Evolutionary conservation across 2,329 filamentous ascomycete species (phyloP).

Genomic region (Hymenoscyphus occultus): DNA sequence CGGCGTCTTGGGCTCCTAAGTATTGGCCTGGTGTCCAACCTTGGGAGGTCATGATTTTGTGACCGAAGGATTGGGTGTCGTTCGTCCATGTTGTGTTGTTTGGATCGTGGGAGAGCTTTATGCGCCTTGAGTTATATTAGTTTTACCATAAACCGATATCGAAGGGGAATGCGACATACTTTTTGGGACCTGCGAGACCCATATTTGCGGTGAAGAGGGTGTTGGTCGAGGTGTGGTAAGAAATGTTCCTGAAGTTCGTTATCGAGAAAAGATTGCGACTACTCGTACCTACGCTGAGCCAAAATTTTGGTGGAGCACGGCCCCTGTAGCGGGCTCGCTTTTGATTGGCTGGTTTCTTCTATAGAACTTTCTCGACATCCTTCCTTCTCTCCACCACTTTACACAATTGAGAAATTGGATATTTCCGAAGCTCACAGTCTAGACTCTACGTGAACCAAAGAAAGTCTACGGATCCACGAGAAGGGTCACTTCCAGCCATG

Average conservation of each 20-base stretch:
- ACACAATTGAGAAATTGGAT: background rate
- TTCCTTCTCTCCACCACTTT: background rate
- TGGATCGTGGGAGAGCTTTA: conserved; percentile 82
- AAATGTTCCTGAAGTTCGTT: conserved; percentile 13
- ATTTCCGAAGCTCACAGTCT: background rate
- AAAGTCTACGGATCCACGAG: background rate
- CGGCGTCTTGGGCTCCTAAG: conserved; percentile 73
- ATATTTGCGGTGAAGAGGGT: conserved; percentile 42
- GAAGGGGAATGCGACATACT: conserved; percentile 46
- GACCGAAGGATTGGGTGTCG: conserved; percentile 79
- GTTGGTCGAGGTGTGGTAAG: background rate
- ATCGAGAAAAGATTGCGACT: conserved; percentile 20
- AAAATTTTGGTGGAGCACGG: conserved; percentile 24
- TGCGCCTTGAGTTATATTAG: conserved; percentile 46
- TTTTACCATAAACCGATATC: conserved; percentile 26
- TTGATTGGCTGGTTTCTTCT: conserved; percentile 18
- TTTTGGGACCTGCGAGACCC: conserved; percentile 67
- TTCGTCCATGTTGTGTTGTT: conserved; percentile 94
- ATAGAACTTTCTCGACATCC: background rate
- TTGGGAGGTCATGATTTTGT: conserved; percentile 81
- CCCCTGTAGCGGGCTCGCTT: conserved; percentile 16
- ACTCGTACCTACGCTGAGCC: conserved; percentile 9
- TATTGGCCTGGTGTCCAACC: conserved; percentile 87
- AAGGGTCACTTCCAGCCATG: conserved; percentile 18
- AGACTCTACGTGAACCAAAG: background rate